Evolutionary conservation across 2,329 filamentous ascomycete species (phyloP).

Genomic region (Fusarium longipes): DNA sequence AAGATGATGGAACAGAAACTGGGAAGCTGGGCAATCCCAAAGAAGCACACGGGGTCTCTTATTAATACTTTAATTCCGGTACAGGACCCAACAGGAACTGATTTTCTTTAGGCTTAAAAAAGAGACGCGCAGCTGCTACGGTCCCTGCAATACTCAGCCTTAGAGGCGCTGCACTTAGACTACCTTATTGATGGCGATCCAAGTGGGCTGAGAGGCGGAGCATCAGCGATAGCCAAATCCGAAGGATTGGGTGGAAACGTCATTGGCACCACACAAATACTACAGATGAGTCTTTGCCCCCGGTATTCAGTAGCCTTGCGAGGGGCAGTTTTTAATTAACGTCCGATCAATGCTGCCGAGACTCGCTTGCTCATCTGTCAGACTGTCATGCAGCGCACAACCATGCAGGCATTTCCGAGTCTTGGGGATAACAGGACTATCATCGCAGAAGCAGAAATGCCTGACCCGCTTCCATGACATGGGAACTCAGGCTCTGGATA

Average conservation of each 20-base stretch:
- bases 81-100: background rate
- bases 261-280: constrained; percentile 26
- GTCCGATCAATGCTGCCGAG: constrained; percentile 17
- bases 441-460: constrained; percentile 3
- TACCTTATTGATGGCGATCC: constrained; percentile 25
- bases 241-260: constrained; percentile 30
- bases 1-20: constrained; percentile 11
- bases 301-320: constrained; percentile 5
- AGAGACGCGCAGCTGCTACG: constrained; percentile 26
- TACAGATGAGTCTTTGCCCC: constrained; percentile 12
- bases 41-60: constrained; percentile 28
- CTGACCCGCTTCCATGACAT: constrained; percentile 21
- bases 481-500: constrained; percentile 3
- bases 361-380: background rate
- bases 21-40: background rate
- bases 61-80: constrained; percentile 22
- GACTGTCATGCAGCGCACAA: constrained; percentile 5
- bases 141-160: constrained; percentile 29
- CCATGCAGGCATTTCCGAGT: background rate
- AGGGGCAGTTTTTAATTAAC: constrained; percentile 27
- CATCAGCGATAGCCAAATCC: constrained; percentile 15
- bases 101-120: constrained; percentile 18
- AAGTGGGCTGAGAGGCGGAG: constrained; percentile 38
- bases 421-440: background rate
- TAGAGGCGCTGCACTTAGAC: constrained; percentile 24